Base-by-base conservation (phyloP, 164 flowering plant species). In the Malania oleifera region DNA sequence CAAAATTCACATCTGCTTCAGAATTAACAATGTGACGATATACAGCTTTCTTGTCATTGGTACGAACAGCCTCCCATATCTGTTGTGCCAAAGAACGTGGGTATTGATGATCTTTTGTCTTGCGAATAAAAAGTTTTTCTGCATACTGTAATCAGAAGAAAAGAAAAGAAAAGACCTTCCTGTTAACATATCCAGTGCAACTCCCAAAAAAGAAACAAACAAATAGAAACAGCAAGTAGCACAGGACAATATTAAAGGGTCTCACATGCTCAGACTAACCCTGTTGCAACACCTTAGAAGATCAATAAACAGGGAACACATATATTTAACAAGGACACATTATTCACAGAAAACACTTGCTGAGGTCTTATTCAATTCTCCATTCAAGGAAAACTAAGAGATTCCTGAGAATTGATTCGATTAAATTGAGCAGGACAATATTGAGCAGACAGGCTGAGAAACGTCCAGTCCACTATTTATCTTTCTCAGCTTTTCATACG, bases 11-110 rank as follows among this genome's bases (percentile, higher is more conserved):
- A 79, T 82, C 86, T 57, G 73, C 86, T 53, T 71, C 84, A 47
- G 79, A 82, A 65, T 62, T 69, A 39, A 89, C 75, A 61, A 90
- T 80, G 35, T 74, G 74, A 35, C 82, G 88, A 69, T 91, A 91
- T 5, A 81, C 87, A 23, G 84, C 73, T 72, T 89, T 86, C 66
- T 73, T 83, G 74, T 91, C 88, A 71, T 86, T 86, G 27, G 65
- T 62, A 39, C 77, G 75, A 31, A 91, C 86, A 68, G 82, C 67
- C 59, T 83, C 86, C 92, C 92, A 83, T 62, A 86, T 57, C 67
- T 76, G 87, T 60, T 85, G 78, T n/a, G 80, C 80, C 45, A 79
- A 73, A 60, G 76, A 60, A 56, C 64, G 73, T 23, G 74, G 68
- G 60, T 59, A 67, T 45, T 66, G 76, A 46, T 60, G 67, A 26